These are phyloP conservation scores for Hericium alpestre DNA, from an alignment of 768 basidiomycete species.

Conservation along the genomic window DNA sequence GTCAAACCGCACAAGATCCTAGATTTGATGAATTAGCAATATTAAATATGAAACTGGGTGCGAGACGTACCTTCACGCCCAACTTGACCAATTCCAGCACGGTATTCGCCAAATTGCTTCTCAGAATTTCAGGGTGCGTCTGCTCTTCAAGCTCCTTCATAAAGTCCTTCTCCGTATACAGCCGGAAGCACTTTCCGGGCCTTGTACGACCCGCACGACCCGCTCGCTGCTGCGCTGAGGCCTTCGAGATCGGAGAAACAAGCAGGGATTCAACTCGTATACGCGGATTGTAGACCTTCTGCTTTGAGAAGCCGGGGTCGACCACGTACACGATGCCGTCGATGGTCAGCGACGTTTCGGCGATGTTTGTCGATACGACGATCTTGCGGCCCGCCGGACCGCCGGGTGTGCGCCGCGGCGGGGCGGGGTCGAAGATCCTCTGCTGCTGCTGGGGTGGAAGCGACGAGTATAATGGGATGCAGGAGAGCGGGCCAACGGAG, in stretches of 20 bases:
- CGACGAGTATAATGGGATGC: conserved; percentile 91
- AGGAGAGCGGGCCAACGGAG: conserved; percentile 75
- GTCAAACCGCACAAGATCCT: conserved; percentile 82
- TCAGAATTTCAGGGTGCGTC: conserved; percentile 91
- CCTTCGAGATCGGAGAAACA: conserved; percentile 93
- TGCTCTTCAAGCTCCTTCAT: conserved; percentile 94
- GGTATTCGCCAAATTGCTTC: conserved; percentile 88
- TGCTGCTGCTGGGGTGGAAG: conserved; percentile 93
- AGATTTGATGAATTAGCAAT: background rate
- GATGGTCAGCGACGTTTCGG: conserved; percentile 94
- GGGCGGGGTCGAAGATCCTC: conserved; percentile 88
- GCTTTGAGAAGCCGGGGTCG: conserved; percentile 95
- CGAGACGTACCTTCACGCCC: conserved; percentile 65
- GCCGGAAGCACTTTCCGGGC: conserved; percentile 92
- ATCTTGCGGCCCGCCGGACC: conserved; percentile 88
- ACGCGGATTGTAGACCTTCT: conserved; percentile 96
- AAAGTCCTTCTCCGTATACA: conserved; percentile 97
- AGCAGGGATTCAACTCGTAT: conserved; percentile 91
- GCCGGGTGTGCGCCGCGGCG: conserved; percentile 43
- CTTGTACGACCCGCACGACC: conserved; percentile 94
- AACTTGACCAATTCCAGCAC: conserved; percentile 91
- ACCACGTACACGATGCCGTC: conserved; percentile 99
- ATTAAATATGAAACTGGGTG: background rate
- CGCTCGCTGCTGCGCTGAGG: conserved; percentile 89
- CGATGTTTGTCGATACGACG: conserved; percentile 93